Evolutionary conservation across 148 eudicot genomes (phyloP).

Genomic region (Rhododendron kiyosumense): DNA sequence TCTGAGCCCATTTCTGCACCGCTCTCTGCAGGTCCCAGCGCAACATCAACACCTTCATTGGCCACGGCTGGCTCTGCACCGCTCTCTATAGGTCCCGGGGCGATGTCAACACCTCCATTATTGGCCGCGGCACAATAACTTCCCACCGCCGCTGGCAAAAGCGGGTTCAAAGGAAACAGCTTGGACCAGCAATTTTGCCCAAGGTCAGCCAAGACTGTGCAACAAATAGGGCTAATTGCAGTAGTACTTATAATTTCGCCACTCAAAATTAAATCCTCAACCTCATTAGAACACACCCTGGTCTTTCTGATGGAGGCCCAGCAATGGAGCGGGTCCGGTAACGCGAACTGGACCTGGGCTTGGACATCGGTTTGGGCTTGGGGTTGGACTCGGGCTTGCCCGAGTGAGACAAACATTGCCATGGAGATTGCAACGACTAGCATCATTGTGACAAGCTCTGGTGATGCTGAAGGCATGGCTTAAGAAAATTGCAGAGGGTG

Average conservation of each 20-base stretch:
- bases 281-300: background rate
- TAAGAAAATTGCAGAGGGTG: background rate
- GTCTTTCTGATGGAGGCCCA: background rate
- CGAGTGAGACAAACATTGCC: background rate
- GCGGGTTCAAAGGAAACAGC: background rate
- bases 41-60: background rate
- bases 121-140: background rate
- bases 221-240: background rate
- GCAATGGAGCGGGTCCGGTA: background rate
- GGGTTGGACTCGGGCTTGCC: background rate
- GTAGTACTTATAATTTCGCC: background rate
- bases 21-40: background rate
- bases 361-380: background rate
- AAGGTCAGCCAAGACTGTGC: background rate
- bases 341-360: background rate
- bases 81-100: background rate
- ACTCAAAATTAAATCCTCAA: background rate
- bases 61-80: background rate
- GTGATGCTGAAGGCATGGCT: background rate
- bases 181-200: background rate
- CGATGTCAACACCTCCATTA: background rate
- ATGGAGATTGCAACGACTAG: background rate
- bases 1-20: background rate
- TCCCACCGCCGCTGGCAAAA: background rate
- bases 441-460: background rate